Conservation (phyloP, 139 green algal genomes). For the Trebouxia sp. region DNA sequence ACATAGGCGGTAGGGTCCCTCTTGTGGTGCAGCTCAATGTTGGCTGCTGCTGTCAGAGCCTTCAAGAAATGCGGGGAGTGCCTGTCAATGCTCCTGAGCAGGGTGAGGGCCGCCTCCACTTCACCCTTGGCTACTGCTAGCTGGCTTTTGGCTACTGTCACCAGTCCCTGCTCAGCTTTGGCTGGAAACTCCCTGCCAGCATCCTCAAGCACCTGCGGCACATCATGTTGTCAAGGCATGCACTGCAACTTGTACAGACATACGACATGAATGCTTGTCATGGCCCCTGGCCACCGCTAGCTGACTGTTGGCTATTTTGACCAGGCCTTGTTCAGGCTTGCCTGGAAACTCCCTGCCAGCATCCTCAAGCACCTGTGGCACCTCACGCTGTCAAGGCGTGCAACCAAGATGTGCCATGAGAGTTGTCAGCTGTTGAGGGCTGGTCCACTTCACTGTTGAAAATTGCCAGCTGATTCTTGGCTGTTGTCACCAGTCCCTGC, state of each 20-base stretch:
- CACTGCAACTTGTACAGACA: background rate
- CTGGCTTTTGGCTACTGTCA: conserved; percentile 71
- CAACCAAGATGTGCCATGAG: too few relatives aligned
- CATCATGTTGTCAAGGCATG: background rate
- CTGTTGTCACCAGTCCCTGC: conserved; percentile 67
- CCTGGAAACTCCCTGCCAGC: conserved; percentile 65
- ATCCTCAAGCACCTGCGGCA: conserved; percentile 46
- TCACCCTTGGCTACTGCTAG: conserved; percentile 62
- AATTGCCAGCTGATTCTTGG: conserved; percentile 68
- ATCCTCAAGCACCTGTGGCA: conserved; percentile 48
- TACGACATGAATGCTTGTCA: background rate
- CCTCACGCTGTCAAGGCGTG: background rate
- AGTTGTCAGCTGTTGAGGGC: too few relatives aligned
- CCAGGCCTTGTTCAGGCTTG: conserved; percentile 63
- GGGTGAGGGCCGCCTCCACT: conserved; percentile 60
- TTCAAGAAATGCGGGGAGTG: conserved; percentile 58
- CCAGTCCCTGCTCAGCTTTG: conserved; percentile 64
- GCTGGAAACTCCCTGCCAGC: conserved; percentile 68
- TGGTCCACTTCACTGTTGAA: conserved; percentile 56
- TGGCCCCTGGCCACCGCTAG: conserved; percentile 51
- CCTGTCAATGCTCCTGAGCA: conserved; percentile 44
- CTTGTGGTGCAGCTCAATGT: conserved; percentile 71
- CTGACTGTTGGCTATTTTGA: conserved; percentile 70
- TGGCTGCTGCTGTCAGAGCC: conserved; percentile 66
- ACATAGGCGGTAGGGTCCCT: conserved; percentile 66